Conservation (phyloP, 306 rosid genomes). For the Urtica urens region DNA sequence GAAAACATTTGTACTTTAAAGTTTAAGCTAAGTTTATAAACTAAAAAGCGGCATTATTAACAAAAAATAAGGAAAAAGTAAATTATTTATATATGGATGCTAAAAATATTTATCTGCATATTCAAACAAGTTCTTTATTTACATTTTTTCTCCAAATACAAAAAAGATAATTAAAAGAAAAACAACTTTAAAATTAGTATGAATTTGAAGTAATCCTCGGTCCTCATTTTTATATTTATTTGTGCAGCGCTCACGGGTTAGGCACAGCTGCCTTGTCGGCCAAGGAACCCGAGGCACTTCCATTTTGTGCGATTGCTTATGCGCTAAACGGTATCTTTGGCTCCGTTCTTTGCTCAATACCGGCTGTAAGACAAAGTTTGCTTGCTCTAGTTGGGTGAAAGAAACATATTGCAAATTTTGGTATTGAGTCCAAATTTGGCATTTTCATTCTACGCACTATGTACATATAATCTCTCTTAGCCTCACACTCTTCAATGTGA, state of each 20-base stretch:
- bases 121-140: too few relatives aligned
- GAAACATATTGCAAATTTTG: neutral
- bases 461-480: neutral
- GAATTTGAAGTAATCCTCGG: neutral
- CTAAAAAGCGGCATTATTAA: too few relatives aligned
- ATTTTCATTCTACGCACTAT: neutral
- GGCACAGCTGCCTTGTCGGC: conserved; percentile 96
- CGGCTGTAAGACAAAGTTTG: conserved; percentile 66
- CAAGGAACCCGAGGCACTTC: conserved; percentile 97
- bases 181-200: too few relatives aligned
- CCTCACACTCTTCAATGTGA: neutral
- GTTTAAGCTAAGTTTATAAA: too few relatives aligned
- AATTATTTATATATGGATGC: too few relatives aligned
- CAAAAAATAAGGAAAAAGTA: too few relatives aligned
- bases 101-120: too few relatives aligned
- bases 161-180: too few relatives aligned
- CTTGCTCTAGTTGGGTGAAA: conserved; percentile 56
- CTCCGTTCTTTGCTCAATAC: conserved; percentile 74
- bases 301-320: conserved; percentile 92
- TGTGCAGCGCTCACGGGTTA: conserved; percentile 76
- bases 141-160: too few relatives aligned
- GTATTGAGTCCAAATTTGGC: neutral
- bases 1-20: too few relatives aligned
- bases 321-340: conserved; percentile 90
- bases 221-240: neutral